Conservation (phyloP, 1,284 basidiomycete genomes). For the Cryptococcus sp. region DNA sequence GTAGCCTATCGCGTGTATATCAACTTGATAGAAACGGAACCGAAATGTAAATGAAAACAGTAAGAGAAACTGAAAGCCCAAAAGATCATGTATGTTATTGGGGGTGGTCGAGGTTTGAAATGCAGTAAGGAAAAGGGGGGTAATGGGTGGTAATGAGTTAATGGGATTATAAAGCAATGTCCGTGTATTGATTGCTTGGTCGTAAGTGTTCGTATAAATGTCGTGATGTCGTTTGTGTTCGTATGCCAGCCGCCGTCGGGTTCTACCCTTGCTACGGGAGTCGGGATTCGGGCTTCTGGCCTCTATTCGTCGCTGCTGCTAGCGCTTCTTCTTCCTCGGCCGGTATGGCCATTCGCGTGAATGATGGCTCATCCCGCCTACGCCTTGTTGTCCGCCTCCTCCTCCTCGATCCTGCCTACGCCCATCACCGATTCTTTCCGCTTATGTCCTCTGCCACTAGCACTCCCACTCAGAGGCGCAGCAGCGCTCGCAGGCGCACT, state of each 20-base stretch:
- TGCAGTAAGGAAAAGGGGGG: too few relatives aligned
- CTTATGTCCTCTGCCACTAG: background rate
- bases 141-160: background rate
- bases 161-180: background rate
- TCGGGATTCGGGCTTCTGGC: background rate
- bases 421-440: conserved; percentile 8
- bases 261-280: background rate
- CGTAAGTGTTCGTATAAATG: background rate
- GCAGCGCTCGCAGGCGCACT: conserved; percentile 27
- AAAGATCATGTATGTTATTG: conserved; percentile 12
- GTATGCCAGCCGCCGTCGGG: too few relatives aligned
- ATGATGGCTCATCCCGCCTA: background rate
- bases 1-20: conserved; percentile 11
- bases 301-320: too few relatives aligned
- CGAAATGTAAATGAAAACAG: background rate
- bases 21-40: background rate
- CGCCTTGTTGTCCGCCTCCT: conserved; percentile 6
- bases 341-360: background rate
- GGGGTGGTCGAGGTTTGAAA: background rate
- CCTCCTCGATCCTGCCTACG: conserved; percentile 10
- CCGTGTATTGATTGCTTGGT: background rate
- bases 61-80: background rate
- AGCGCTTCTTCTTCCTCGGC: background rate
- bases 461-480: background rate
- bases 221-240: background rate